Evolutionary conservation across 2,329 filamentous ascomycete species (phyloP).

Genomic region (Dothidotthia symphoricarpi): DNA sequence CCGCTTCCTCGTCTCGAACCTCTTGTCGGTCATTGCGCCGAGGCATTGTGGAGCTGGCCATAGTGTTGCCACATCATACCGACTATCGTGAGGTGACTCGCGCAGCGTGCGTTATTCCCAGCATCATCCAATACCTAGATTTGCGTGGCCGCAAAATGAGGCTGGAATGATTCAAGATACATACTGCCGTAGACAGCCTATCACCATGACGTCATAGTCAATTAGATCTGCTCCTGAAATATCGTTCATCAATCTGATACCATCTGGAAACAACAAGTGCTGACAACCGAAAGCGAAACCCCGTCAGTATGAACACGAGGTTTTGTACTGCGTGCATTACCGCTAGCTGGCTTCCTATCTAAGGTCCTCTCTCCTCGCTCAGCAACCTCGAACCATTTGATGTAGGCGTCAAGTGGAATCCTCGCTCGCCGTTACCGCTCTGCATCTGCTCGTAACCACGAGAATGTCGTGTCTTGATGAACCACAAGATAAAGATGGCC

Average conservation of each 20-base stretch:
- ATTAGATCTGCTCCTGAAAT: too few relatives aligned
- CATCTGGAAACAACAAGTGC: too few relatives aligned
- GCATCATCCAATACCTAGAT: conserved; percentile 4
- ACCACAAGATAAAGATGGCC: conserved; percentile 15
- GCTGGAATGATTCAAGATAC: conserved; percentile 1
- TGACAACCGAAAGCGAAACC: too few relatives aligned
- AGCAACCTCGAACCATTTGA: too few relatives aligned
- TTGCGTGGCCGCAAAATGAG: not conserved
- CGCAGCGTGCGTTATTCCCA: too few relatives aligned
- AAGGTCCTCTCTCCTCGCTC: conserved; percentile 43
- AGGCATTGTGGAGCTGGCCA: conserved; percentile 19
- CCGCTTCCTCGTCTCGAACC: conserved; percentile 3
- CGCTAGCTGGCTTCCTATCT: too few relatives aligned
- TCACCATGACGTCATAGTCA: too few relatives aligned
- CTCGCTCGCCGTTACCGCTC: not conserved
- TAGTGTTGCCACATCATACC: conserved; percentile 4
- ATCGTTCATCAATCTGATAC: too few relatives aligned
- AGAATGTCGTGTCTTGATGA: conserved; percentile 9
- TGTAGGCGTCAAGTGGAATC: not conserved
- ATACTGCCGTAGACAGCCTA: too few relatives aligned
- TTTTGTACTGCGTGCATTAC: too few relatives aligned
- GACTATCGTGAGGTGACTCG: conserved; percentile 19
- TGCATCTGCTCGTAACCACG: conserved; percentile 15
- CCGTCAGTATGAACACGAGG: too few relatives aligned
- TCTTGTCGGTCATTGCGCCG: conserved; percentile 7